A percentile compares a stretch with the other conserved stretches of the same genome.
Conservation (phyloP, 2,329 filamentous ascomycete genomes). For the Aureobasidium melanogenum region DNA sequence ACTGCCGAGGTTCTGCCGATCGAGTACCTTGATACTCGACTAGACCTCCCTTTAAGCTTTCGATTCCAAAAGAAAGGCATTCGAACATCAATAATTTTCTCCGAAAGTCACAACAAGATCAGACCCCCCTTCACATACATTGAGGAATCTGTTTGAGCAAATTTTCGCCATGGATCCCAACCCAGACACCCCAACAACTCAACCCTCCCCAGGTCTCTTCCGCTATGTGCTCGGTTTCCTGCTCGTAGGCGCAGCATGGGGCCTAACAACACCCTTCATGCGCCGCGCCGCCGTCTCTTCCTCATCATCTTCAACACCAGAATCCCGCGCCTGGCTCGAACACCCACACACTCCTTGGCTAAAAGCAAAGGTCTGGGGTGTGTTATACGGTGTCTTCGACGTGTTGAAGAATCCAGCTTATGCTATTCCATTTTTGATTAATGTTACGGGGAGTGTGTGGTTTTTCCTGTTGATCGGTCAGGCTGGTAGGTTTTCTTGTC, state of each 20-base stretch:
- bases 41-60: neutral
- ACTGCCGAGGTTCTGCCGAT: neutral
- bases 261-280: constrained; percentile 83
- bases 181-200: constrained; percentile 22
- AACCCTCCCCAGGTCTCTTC: constrained; percentile 11
- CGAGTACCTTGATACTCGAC: neutral
- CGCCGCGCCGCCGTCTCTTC: constrained; percentile 64
- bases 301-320: constrained; percentile 32
- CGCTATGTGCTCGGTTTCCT: neutral
- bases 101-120: too few species aligned
- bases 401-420: constrained; percentile 74
- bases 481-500: constrained; percentile 57
- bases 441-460: constrained; percentile 90
- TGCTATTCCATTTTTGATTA: constrained; percentile 73
- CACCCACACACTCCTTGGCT: constrained; percentile 45
- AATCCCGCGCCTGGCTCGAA: constrained; percentile 35
- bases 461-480: constrained; percentile 92
- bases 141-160: too few species aligned
- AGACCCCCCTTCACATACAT: too few species aligned
- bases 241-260: constrained; percentile 26
- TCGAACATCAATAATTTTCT: too few species aligned
- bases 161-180: constrained; percentile 21
- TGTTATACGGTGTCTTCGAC: constrained; percentile 68
- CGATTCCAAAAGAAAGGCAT: too few species aligned
- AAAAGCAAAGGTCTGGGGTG: constrained; percentile 52